Evolutionary conservation across 208 protist species (phyloP).

Genomic region (Crithidia brevicula): DNA sequence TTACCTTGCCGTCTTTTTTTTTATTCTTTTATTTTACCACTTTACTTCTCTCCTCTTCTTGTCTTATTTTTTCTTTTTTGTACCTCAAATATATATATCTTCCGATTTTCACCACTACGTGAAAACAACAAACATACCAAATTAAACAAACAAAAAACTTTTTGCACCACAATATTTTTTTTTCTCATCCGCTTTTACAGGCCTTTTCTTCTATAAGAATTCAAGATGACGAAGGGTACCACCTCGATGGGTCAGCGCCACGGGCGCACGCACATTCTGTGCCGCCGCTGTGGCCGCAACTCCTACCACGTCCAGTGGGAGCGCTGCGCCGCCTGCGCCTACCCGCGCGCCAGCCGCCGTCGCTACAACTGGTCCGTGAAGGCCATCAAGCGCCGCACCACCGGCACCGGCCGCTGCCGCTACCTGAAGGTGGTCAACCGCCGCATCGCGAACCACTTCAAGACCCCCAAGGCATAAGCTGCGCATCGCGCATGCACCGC

Average conservation of each 20-base stretch:
- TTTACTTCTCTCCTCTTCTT: neutral
- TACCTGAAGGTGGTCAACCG: constrained; percentile 97
- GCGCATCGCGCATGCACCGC: no score
- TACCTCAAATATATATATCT: no score
- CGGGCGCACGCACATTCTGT: constrained; percentile 97
- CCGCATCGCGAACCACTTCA: constrained; percentile 98
- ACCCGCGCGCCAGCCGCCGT: constrained; percentile 96
- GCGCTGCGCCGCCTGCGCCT: constrained; percentile 98
- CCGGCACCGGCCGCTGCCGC: constrained; percentile 98
- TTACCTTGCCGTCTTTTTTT: neutral
- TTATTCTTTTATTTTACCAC: neutral
- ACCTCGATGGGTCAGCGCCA: constrained; percentile 92
- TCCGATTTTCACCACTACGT: no score
- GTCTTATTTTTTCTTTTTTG: no score
- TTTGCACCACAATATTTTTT: neutral
- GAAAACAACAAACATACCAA: no score
- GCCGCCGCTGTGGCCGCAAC: constrained; percentile 97
- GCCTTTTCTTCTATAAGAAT: constrained; percentile 24
- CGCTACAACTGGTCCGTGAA: constrained; percentile 98
- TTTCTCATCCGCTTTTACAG: neutral
- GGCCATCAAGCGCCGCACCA: constrained; percentile 97
- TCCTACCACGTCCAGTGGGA: constrained; percentile 98
- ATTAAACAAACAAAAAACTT: neutral
- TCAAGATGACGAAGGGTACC: constrained; percentile 90
- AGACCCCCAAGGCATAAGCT: constrained; percentile 84